Base-by-base conservation (phyloP, 352 stramenopile species). In the Globisporangium ultimum region DNA sequence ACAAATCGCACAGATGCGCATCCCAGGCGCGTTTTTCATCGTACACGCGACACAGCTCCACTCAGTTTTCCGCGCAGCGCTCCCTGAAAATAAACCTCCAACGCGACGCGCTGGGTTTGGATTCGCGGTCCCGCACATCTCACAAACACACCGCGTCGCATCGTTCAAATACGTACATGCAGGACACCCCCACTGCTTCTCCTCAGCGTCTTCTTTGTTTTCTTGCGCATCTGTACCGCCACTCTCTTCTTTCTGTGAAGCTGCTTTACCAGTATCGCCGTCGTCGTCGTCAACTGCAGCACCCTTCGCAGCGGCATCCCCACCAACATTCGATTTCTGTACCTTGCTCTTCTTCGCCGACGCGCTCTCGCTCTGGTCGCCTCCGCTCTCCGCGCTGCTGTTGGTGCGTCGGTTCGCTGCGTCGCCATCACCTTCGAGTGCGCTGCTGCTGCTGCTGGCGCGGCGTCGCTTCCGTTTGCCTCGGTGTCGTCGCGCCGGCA, bases 101-200 rank as follows among this genome's bases (percentile, higher is more conserved):
- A 41, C 53, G 20, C 48, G 40, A 63, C 40, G 36, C 48, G 34
- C 48, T 8, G 18, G 41, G 14, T n/a, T 32, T 38, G 80, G 83
- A 55, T 89, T 87, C 10, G 75, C 41, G 0, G 80, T 89, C 49
- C 71, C 74, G 58, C 83, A 92, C 83, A 91, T 92, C 51, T 90
- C 83, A 53, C 83, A 92, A 48, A 87, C 87, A 21, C 64, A 60
- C 18, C 80, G 80, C 62, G 67, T 48, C 17, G 67, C 54, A 41
- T 86, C 83, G 56, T 92, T 92, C 6, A 91, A 63, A 55, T 76
- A 92, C 50, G 83, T 92, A 57, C 83, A 92, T 24, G 77, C 69
- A 0, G 74, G 69, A 45, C 83, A 92, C n/a, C 56, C 72, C 83
- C 83, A 92, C 55, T 83, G 63, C 18, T 57, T 14, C 32, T 59